Evolutionary conservation across 257 asterid species (phyloP).

Genomic region (Ehretia macrophylla): DNA sequence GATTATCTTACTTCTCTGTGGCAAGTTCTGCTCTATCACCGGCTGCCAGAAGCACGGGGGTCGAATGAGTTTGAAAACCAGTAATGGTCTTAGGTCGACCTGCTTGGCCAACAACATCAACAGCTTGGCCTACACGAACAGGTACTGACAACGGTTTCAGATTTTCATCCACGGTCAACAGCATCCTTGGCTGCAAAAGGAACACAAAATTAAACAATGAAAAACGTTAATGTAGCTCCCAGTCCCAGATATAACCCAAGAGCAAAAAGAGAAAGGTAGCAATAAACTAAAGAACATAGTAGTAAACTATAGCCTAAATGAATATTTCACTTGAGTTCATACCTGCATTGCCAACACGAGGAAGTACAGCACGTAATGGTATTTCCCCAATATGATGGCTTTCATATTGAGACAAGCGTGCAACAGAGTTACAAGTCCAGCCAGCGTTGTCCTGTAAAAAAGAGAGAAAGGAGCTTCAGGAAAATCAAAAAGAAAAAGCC

Average conservation of each 20-base stretch:
- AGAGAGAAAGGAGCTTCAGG: background rate
- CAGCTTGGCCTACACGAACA: constrained; percentile 97
- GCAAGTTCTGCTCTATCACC: constrained; percentile 99
- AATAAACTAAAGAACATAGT: no score
- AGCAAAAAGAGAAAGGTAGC: background rate
- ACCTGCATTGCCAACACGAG: constrained; percentile 96
- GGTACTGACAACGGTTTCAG: constrained; percentile 84
- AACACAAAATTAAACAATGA: background rate
- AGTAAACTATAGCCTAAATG: no score
- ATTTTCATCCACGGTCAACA: constrained; percentile 86
- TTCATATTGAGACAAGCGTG: constrained; percentile 91
- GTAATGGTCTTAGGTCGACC: constrained; percentile 98
- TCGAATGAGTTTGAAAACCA: constrained; percentile 90
- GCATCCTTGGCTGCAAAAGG: constrained; percentile 78
- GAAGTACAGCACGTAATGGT: constrained; percentile 81
- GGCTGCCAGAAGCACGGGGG: constrained; percentile 91
- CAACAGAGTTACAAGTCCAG: constrained; percentile 66
- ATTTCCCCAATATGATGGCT: constrained; percentile 76
- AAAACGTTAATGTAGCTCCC: background rate
- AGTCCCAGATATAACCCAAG: background rate
- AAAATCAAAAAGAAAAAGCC: background rate
- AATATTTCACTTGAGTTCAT: background rate
- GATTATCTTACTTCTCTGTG: constrained; percentile 64
- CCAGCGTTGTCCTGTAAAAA: constrained; percentile 66
- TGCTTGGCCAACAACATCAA: constrained; percentile 93